phyloP scores from a whole-genome alignment of 495 filamentous ascomycete species.

The Penicillium diatomitis region DNA sequence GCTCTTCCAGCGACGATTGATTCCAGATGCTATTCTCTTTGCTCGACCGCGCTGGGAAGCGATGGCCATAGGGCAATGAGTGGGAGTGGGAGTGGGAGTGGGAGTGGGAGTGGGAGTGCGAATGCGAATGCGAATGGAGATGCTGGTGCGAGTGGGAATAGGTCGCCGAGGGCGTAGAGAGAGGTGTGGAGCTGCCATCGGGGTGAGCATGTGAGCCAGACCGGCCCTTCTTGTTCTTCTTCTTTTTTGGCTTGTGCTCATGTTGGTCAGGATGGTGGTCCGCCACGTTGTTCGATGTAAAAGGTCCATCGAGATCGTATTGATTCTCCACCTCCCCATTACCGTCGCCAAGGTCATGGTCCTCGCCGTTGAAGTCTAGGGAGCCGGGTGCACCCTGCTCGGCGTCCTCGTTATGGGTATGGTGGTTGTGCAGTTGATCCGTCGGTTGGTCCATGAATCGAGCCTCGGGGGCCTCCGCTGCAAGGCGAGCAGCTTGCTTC shows the following conservation, averaged over 20 bases:
- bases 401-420: conserved; percentile 20
- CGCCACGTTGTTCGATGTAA: conserved; percentile 9
- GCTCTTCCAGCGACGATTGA: conserved; percentile 83
- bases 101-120: conserved; percentile 32
- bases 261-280: conserved; percentile 7
- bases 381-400: conserved; percentile 20
- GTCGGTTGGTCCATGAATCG: conserved; percentile 15
- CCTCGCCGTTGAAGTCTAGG: conserved; percentile 3
- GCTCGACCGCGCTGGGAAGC: conserved; percentile 23
- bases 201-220: conserved; percentile 26
- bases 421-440: conserved; percentile 15
- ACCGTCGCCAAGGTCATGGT: conserved; percentile 10
- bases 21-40: conserved; percentile 91
- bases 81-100: conserved; percentile 34
- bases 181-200: conserved; percentile 34
- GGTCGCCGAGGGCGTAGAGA: conserved; percentile 31
- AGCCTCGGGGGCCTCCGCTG: conserved; percentile 38
- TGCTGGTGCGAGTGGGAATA: conserved; percentile 35
- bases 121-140: conserved; percentile 20
- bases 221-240: conserved; percentile 34
- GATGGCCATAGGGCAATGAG: conserved; percentile 16
- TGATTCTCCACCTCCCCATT: conserved; percentile 7
- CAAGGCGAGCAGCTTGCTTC: conserved; percentile 66
- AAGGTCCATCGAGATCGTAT: conserved; percentile 1
- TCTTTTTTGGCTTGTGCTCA: conserved; percentile 39